These are phyloP conservation scores for Aspergillus mulundensis DNA, from an alignment of 495 filamentous ascomycete species.

Conservation along the genomic window DNA sequence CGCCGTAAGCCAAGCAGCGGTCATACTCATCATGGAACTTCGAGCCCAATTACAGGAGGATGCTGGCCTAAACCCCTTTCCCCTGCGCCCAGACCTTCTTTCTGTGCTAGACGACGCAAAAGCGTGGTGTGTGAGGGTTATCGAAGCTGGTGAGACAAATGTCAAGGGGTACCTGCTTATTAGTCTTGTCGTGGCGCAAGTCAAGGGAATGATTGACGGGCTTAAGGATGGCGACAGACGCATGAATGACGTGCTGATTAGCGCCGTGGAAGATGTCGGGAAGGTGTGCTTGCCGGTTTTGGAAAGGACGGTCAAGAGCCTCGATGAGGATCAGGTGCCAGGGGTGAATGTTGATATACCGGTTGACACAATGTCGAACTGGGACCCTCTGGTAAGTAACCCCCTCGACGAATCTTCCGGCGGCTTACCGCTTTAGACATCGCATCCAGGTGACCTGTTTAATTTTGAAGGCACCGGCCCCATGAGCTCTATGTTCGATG, in stretches of 20 bases:
- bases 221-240: slow-evolving; percentile 24
- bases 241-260: slow-evolving; percentile 24
- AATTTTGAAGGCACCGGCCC: not conserved
- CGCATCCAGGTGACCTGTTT: too few species aligned
- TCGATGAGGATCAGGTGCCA: not conserved
- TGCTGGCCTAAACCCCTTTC: slow-evolving; percentile 29
- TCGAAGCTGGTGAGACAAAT: slow-evolving; percentile 52
- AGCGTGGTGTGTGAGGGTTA: slow-evolving; percentile 34
- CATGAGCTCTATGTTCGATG: too few species aligned
- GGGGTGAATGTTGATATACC: not conserved
- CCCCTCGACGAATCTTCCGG: too few species aligned
- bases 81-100: slow-evolving; percentile 36
- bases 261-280: slow-evolving; percentile 37
- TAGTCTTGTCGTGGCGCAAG: slow-evolving; percentile 35
- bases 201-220: slow-evolving; percentile 38
- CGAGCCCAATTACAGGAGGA: slow-evolving; percentile 42
- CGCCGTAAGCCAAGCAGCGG: slow-evolving; percentile 20
- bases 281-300: slow-evolving; percentile 10
- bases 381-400: not conserved
- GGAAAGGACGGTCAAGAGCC: not conserved
- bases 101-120: slow-evolving; percentile 43
- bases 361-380: not conserved
- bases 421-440: too few species aligned
- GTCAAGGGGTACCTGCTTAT: slow-evolving; percentile 51
- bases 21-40: slow-evolving; percentile 4